Evolutionary conservation across 306 rosid genomes (phyloP), one percentile per base, ranked within the genome.

Genomic region (Glycine tomentella): DNA sequence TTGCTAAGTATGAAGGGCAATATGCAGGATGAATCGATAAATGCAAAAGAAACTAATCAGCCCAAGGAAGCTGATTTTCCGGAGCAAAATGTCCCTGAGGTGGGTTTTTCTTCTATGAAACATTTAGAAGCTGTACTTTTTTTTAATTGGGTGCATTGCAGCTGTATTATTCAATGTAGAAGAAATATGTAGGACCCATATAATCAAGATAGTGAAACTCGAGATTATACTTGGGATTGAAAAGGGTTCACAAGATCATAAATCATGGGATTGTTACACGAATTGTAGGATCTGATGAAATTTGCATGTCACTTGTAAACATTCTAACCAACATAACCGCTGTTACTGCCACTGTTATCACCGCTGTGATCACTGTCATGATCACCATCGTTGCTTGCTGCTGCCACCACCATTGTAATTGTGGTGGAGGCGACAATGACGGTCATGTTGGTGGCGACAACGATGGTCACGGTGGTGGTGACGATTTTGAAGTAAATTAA

Each of bases 21-120:
- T 72, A 79, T 86, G 83, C 88, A 92, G 97, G 97, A 79, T 74
- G 87, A 76, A 36, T 34, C 50, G 9, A 72, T 79, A 68, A 85
- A 83, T 70, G 66, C 17, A 3, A 76, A 81, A 78, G 94, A 88
- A 71, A 83, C 80, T 20, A 74, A 64, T 64, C 45, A 20, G 74
- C 51, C 79, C 52, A 82, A 88, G 45, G 92, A 91, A 65, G 66
- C 76, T 63, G 57, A 66, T 72, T 72, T 69, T 51, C 86, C n/a
- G 51, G 84, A 86, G 84, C 82, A 76, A 85, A 88, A 86, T 82
- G 87, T 89, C 13, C 98, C 89, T 25, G 90, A 96, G 99, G 98
- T 95, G 70, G 61, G 85, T 52, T 74, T 80, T 59, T 46, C 58
- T 56, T 79, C 31, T 65, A 17, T n/a, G 58, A 40, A 58, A 69